Evolutionary conservation across 495 filamentous ascomycete species (phyloP), one percentile per base, ranked within the genome.

Genomic region (Penicillium egyptiacum): DNA sequence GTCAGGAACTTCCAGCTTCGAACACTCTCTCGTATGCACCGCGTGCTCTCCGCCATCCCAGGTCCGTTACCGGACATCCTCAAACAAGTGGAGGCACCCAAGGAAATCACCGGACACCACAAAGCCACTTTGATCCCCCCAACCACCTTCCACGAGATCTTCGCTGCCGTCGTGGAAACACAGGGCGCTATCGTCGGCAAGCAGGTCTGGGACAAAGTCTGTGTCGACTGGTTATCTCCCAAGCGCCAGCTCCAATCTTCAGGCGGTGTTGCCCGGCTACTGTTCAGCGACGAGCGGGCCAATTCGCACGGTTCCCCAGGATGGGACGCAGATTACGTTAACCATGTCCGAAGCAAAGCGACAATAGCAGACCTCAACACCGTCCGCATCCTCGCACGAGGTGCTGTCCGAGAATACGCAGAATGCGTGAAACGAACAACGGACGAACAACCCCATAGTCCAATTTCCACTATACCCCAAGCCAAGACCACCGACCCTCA

Each of bases 161-260:
- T 86, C 16, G 61, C 72, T 17, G 77, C 75, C 14, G 50, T 84
- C 7, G 75, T 79, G n/a, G 74, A 83, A 31, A 57, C 61, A 0
- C 65, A 72, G 37, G 81, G 82, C 46, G 76, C 75, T 50, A 31
- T 57, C 19, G 64, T 62, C 44, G 82, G 75, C 20, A 70, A 66
- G 45, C 35, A 62, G 11, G 46, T 84, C 35, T 80, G 73, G 61
- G 55, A 72, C 10, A 58, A 57, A 28, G 81, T 79, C 73, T 84
- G 81, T 53, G 53, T 68, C 14, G 64, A 64, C 25, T 56, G 56
- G 33, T 56, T 50, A 12, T 60, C 61, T 12, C 69, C 73, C 0
- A 26, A 56, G 1, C 12, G 33, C 14, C 40, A 43, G 10, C 70
- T 66, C 44, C 62, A 70, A 42, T 59, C 64, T 12, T 62, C 68